Evolutionary conservation across 139 green algal species (phyloP).

Genomic region (Gonium pectorale): DNA sequence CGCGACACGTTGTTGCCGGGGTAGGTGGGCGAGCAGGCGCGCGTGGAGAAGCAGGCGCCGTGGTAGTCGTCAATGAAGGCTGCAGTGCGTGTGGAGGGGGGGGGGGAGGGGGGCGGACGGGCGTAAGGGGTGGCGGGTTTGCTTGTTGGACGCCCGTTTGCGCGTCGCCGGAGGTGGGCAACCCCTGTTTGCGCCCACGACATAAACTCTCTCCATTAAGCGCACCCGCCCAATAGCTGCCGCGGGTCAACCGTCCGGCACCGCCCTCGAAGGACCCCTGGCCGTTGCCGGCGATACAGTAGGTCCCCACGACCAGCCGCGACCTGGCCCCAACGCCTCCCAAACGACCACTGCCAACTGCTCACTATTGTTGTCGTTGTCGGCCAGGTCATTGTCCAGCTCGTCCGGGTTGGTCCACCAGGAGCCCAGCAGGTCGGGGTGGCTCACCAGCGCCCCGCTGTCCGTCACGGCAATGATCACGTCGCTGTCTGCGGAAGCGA

Average conservation of each 20-base stretch:
- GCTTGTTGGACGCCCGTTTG: no score
- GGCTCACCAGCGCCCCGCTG: slow-evolving; percentile 70
- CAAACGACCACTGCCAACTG: neutral
- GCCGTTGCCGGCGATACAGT: no score
- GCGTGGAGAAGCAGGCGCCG: slow-evolving; percentile 18
- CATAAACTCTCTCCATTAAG: no score
- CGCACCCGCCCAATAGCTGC: no score
- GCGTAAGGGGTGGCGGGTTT: no score
- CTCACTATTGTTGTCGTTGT: slow-evolving; percentile 80
- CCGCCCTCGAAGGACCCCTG: no score
- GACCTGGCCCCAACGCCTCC: no score
- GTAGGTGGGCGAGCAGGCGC: neutral
- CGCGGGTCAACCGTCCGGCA: no score
- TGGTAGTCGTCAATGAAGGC: slow-evolving; percentile 25
- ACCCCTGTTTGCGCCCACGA: no score
- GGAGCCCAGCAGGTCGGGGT: slow-evolving; percentile 72
- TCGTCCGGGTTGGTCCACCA: slow-evolving; percentile 75
- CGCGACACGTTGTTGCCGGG: neutral
- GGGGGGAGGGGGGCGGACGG: neutral
- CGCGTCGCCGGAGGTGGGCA: no score
- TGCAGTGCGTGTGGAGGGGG: neutral
- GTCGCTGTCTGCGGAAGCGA: neutral
- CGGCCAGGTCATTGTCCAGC: slow-evolving; percentile 67
- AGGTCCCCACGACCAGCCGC: no score
- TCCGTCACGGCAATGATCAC: slow-evolving; percentile 84